These are phyloP conservation scores for Herpetomonas samuelpessoai DNA, from an alignment of 208 protist species.

Conservation along the genomic window DNA sequence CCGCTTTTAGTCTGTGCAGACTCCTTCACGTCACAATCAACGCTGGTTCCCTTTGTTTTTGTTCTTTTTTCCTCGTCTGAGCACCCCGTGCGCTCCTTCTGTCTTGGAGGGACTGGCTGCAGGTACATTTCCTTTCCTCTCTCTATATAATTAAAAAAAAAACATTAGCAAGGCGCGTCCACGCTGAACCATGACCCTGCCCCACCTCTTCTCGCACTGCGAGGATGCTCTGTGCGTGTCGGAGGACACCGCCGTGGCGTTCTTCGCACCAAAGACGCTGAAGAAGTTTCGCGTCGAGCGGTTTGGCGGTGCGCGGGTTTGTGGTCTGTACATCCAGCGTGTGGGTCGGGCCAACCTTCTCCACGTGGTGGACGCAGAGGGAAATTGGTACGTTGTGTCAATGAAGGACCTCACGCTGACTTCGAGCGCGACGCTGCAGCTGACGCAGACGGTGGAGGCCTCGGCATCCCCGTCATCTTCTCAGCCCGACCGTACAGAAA, in stretches of 20 bases:
- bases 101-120: no score
- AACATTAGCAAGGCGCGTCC: background rate
- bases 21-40: no score
- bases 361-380: constrained; percentile 77
- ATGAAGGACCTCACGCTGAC: constrained; percentile 36
- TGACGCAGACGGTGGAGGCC: background rate
- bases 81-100: no score
- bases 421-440: constrained; percentile 33
- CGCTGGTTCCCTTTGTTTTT: constrained; percentile 11
- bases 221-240: constrained; percentile 74
- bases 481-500: background rate
- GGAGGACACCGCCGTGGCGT: constrained; percentile 72
- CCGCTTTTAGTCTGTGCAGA: no score
- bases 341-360: constrained; percentile 25
- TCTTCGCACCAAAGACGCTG: constrained; percentile 76
- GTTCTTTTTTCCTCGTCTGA: no score
- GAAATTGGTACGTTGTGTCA: constrained; percentile 59
- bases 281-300: constrained; percentile 85
- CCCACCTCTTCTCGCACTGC: constrained; percentile 67
- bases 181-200: constrained; percentile 18
- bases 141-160: no score
- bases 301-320: constrained; percentile 61
- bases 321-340: constrained; percentile 45
- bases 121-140: no score
- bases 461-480: no score